Base-by-base conservation (phyloP, 225 moss, liverwort and hornwort species). In the Lunularia cruciata region DNA sequence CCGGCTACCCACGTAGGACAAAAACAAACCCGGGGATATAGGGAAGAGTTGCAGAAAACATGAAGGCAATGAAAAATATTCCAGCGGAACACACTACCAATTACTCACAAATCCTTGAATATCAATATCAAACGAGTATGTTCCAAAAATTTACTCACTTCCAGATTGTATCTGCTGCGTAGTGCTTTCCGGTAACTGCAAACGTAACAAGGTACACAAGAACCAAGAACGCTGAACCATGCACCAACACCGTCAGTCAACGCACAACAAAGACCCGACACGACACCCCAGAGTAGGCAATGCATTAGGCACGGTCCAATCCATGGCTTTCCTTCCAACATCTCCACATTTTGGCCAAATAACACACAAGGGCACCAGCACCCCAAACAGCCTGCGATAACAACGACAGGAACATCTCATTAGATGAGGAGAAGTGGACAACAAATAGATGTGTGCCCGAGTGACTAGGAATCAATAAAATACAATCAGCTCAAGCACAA, bases 321-420 rank as follows among this genome's bases (percentile, higher is more conserved):
- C 75, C 83, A 86, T 39, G 77, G 86, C 68, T 74, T 80, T 5
- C 80, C 86, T 39, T 83, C 79, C 32, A 81, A 59, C 67, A 78
- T 57, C 75, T 86, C 77, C 60, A 86, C 86, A 67, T 86, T 86
- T 37, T 65, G 75, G 56, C 86, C 86, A 72, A 86, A 83, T 22
- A 86, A 38, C 56, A 80, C 71, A 65, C 86, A 86, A 8, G 86
- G 86, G 71, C 86, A 86, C 78, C 80, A 86, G 58, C 79, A 80
- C 11, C 86, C 86, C 32, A 86, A 66, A 62, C 86, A 86, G 70
- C 86, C 86, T 86, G 86, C 74, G 64, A 42, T 8, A 48, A 72
- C 63, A 26, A 45, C n/a, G 63, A 63, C n/a, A n/a, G 5, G 14
- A 67, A 7, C 5, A 57, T n/a, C n/a, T n/a, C n/a, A n/a, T n/a